Evolutionary conservation across 169 alveolate species (phyloP), one percentile per base, ranked within the genome.

Genomic region (Cardiosporidium cionae): DNA sequence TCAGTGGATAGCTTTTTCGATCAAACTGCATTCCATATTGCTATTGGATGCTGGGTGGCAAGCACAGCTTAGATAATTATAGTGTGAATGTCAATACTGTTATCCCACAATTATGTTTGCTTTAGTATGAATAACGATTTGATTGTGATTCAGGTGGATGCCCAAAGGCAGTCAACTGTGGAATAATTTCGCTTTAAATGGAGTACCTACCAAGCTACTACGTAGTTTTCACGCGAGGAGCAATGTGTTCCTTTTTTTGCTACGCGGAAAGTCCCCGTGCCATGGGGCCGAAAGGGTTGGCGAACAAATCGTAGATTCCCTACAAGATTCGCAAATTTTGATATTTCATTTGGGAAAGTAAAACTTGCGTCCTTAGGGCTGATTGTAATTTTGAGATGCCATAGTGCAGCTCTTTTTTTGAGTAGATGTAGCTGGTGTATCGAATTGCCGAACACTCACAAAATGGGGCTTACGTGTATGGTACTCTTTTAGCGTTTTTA

Each of bases 231-330:
- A n/a, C 16, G n/a, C 58, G 16, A 16, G n/a, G 58, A 44, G 16
- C 16, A 16, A n/a, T 16, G n/a, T 16, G 58, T 44, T 44, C 58
- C n/a, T n/a, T n/a, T 44, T 44, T 44, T 16, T 16, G 58, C 58
- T 44, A 44, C n/a, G 58, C 27, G 58, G 58, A 44, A 44, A 44
- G 58, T 44, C 58, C n/a, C 58, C 58, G 58, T 44, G 58, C 58
- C 58, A 44, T 44, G 58, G 58, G 58, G 58, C 58, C 58, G 58
- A 44, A 44, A 44, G 58, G 58, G 58, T 44, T n/a, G n/a, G n/a
- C n/a, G 58, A 44, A 44, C 16, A 44, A 44, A 16, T 44, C 58
- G n/a, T 44, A 44, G 58, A 44, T 44, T 16, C 58, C 58, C n/a
- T n/a, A 16, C 16, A 16, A n/a, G n/a, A n/a, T n/a, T n/a, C n/a